Conservation (phyloP, 2,329 filamentous ascomycete genomes). For the Penicillium sp. region DNA sequence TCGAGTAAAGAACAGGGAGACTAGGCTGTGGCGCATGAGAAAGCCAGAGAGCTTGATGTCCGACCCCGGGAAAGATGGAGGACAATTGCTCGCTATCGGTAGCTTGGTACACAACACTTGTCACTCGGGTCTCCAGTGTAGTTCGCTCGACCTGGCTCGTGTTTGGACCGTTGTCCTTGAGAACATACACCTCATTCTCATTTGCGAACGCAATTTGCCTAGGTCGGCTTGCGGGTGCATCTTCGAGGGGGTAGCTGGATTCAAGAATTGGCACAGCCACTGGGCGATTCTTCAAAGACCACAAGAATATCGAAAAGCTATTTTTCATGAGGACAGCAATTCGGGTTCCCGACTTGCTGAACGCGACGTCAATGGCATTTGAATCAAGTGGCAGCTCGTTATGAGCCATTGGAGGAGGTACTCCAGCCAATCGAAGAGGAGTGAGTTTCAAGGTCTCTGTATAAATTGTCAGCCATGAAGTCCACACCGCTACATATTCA, state of each 20-base stretch:
- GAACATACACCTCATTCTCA: conserved; percentile 44
- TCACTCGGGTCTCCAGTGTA: conserved; percentile 34
- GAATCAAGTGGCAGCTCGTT: conserved; percentile 65
- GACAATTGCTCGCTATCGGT: conserved; percentile 34
- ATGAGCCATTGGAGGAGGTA: conserved; percentile 90
- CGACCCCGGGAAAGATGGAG: conserved; percentile 39
- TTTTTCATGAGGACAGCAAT: conserved; percentile 70
- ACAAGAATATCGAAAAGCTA: conserved; percentile 67
- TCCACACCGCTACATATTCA: neutral
- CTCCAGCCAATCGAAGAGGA: conserved; percentile 75
- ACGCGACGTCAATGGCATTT: conserved; percentile 69
- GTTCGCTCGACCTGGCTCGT: conserved; percentile 34
- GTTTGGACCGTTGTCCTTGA: conserved; percentile 37
- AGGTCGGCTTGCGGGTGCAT: conserved; percentile 30
- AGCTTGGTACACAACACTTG: conserved; percentile 31
- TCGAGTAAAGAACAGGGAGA: conserved; percentile 33
- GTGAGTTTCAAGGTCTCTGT: conserved; percentile 71
- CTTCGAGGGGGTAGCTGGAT: conserved; percentile 38
- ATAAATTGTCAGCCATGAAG: conserved; percentile 23
- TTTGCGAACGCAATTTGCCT: conserved; percentile 50
- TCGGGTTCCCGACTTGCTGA: conserved; percentile 62
- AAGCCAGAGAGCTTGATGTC: conserved; percentile 39
- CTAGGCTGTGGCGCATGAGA: conserved; percentile 29
- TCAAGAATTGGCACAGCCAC: conserved; percentile 38
- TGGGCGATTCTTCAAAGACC: conserved; percentile 56